These are phyloP conservation scores for Aspergillus latus DNA, from an alignment of 2,329 filamentous ascomycete species.

Conservation along the genomic window DNA sequence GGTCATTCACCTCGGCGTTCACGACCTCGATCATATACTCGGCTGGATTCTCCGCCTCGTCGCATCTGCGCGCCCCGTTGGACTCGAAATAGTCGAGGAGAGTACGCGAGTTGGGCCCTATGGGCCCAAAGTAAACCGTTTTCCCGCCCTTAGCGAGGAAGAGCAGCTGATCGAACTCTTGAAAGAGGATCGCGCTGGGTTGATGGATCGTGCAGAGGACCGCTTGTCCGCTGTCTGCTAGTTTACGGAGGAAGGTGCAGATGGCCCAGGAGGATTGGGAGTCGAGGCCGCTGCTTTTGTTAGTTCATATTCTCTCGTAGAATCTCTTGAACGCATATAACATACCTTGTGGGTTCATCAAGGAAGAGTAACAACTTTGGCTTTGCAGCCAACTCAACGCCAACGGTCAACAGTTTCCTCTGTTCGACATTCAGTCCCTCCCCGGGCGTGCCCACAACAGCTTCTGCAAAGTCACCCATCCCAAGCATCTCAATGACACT, in stretches of 20 bases:
- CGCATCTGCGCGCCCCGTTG: constrained; percentile 60
- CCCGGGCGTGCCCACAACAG: constrained; percentile 85
- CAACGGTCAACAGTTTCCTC: constrained; percentile 78
- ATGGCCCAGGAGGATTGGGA: constrained; percentile 93
- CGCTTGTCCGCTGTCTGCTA: constrained; percentile 83
- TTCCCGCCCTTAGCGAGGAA: constrained; percentile 63
- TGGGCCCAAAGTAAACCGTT: constrained; percentile 67
- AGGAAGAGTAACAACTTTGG: constrained; percentile 85
- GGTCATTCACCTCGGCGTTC: constrained; percentile 51
- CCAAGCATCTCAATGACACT: constrained; percentile 55
- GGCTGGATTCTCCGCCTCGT: constrained; percentile 63
- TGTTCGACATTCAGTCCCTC: constrained; percentile 70
- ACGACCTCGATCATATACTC: constrained; percentile 65
- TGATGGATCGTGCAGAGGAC: constrained; percentile 97
- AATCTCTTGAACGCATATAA: neutral
- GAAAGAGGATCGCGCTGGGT: constrained; percentile 88
- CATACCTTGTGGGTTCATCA: constrained; percentile 53
- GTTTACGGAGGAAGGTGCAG: constrained; percentile 78
- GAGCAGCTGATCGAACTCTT: constrained; percentile 69
- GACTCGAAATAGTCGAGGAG: constrained; percentile 63
- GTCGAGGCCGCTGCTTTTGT: constrained; percentile 64
- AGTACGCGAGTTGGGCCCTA: constrained; percentile 57
- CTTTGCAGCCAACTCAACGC: constrained; percentile 89
- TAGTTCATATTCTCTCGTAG: too few species aligned
- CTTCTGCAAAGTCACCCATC: constrained; percentile 80